Evolutionary conservation across 352 stramenopile species (phyloP).

Genomic region (Phytophthora cactorum): DNA sequence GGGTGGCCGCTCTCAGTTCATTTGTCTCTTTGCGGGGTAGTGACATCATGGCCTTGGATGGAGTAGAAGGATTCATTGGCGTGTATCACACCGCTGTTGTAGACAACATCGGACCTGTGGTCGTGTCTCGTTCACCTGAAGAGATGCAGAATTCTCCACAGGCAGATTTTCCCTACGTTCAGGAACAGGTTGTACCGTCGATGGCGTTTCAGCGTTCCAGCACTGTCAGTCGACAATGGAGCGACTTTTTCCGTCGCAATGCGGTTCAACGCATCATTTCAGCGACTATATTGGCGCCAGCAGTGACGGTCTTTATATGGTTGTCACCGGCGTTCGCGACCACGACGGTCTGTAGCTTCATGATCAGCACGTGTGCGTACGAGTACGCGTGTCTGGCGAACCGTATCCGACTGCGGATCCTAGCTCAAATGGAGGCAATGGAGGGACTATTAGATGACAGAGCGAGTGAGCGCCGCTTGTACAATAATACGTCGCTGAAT

Average conservation of each 20-base stretch:
- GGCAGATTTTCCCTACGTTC: conserved; percentile 17
- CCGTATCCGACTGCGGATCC: conserved; percentile 61
- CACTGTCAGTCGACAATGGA: conserved; percentile 8
- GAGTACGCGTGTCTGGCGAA: conserved; percentile 77
- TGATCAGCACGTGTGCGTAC: conserved; percentile 66
- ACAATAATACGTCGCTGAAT: conserved; percentile 29
- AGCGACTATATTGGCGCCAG: conserved; percentile 54
- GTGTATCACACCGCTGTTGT: not conserved
- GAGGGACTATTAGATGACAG: conserved; percentile 18
- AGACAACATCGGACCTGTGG: not conserved
- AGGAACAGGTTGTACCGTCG: conserved; percentile 8
- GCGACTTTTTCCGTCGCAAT: conserved; percentile 48
- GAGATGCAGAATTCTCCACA: conserved; percentile 19
- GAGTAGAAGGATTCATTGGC: not conserved
- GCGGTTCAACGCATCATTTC: conserved; percentile 69
- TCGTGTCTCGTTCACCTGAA: not conserved
- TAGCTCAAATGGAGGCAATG: conserved; percentile 36
- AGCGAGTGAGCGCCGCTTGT: not conserved
- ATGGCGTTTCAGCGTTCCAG: not conserved
- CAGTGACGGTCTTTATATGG: conserved; percentile 74
- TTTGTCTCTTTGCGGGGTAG: conserved; percentile 1
- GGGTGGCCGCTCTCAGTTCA: conserved; percentile 23
- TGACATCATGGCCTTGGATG: conserved; percentile 12
- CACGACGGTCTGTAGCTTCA: conserved; percentile 64
- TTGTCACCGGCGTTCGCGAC: conserved; percentile 65